These are phyloP conservation scores for Mycena capillaripes DNA, from an alignment of 768 basidiomycete genomes.

Conservation along the genomic window DNA sequence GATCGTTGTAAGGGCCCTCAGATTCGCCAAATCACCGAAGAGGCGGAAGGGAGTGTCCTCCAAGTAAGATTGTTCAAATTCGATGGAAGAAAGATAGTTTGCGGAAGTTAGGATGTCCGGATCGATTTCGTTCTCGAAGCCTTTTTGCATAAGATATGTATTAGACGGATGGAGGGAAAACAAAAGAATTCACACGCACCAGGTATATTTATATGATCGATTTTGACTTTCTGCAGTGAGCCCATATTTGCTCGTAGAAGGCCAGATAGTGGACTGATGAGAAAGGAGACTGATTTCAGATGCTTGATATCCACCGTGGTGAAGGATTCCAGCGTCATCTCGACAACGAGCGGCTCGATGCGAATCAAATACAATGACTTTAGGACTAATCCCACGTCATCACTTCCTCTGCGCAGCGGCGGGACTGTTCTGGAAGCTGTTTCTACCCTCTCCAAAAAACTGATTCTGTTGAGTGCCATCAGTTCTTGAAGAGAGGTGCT, in stretches of 20 bases:
- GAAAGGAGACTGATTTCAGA: not conserved
- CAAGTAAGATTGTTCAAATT: not conserved
- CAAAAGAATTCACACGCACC: not conserved
- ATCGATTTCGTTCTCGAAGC: not conserved
- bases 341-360: not conserved
- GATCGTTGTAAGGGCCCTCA: not conserved
- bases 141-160: no score
- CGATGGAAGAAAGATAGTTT: not conserved
- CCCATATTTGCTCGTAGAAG: not conserved
- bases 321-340: not conserved
- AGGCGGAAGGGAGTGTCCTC: not conserved
- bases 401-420: not conserved
- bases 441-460: not conserved
- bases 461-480: not conserved
- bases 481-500: not conserved
- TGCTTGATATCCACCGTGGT: slow-evolving; percentile 10
- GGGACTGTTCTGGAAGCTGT: no score
- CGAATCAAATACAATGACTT: not conserved
- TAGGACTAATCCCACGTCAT: not conserved
- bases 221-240: not conserved
- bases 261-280: not conserved
- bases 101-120: not conserved
- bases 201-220: not conserved
- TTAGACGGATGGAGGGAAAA: not conserved
- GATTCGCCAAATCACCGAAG: not conserved